Conservation (phyloP, 768 basidiomycete genomes). For the Sarcodon aspratus region DNA sequence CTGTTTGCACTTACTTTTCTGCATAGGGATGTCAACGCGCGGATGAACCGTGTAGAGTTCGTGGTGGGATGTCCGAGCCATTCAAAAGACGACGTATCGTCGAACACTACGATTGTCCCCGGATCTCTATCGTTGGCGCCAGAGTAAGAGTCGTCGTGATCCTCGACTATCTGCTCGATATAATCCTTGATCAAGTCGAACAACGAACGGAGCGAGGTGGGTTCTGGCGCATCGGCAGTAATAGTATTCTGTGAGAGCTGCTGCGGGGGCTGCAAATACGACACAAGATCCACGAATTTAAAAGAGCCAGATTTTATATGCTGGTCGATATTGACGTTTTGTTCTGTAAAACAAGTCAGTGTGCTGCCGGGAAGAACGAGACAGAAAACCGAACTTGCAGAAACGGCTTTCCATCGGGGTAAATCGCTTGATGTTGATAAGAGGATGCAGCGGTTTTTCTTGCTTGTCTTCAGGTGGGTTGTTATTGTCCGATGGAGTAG, state of each 20-base stretch:
- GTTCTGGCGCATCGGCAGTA: conserved; percentile 4
- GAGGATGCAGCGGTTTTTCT: conserved; percentile 29
- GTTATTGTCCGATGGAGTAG: conserved; percentile 45
- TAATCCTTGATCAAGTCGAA: conserved; percentile 5
- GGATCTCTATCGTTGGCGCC: background rate
- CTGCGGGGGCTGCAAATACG: conserved; percentile 17
- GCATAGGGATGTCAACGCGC: conserved; percentile 49
- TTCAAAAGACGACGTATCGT: conserved; percentile 55
- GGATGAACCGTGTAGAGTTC: conserved; percentile 44
- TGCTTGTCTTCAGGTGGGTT: conserved; percentile 36
- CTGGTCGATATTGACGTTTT: conserved; percentile 11
- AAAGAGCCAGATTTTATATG: conserved; percentile 26
- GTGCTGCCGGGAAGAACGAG: background rate
- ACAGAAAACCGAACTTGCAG: conserved; percentile 48
- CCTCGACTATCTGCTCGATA: conserved; percentile 1
- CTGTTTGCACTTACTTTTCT: conserved; percentile 28
- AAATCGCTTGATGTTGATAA: conserved; percentile 48
- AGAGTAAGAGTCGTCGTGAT: background rate
- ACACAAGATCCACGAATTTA: conserved; percentile 41
- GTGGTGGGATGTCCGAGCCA: conserved; percentile 53
- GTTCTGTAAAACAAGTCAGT: background rate
- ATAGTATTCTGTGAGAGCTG: background rate
- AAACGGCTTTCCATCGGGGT: conserved; percentile 50
- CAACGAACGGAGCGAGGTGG: conserved; percentile 9
- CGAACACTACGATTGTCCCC: conserved; percentile 46